Conservation (phyloP, 352 stramenopile species). For the Phytophthora boehmeriae region DNA sequence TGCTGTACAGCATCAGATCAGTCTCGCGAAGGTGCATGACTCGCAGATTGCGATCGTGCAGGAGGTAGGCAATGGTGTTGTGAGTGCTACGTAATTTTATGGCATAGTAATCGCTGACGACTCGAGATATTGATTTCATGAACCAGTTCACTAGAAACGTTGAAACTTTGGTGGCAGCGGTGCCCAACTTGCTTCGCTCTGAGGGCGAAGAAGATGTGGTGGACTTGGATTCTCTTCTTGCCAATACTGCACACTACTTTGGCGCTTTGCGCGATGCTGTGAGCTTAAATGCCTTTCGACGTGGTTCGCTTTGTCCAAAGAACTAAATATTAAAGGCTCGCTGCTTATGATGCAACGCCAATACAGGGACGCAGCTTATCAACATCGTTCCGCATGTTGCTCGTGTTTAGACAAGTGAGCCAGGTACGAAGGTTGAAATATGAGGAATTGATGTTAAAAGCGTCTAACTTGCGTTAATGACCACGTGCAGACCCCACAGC, state of each 20-base stretch:
- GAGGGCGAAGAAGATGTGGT: slow-evolving; percentile 13
- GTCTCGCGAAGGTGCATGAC: slow-evolving; percentile 30
- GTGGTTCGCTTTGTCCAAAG: not conserved
- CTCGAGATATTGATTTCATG: slow-evolving; percentile 1
- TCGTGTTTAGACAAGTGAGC: slow-evolving; percentile 38
- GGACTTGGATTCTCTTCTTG: slow-evolving; percentile 43
- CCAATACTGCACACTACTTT: slow-evolving; percentile 39
- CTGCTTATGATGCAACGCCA: not conserved
- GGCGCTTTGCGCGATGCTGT: slow-evolving; percentile 29
- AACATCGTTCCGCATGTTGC: slow-evolving; percentile 35
- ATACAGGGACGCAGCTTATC: slow-evolving; percentile 21
- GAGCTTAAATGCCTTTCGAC: not conserved
- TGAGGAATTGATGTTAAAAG: not conserved
- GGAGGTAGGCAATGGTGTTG: slow-evolving; percentile 26
- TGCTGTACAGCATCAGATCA: slow-evolving; percentile 46
- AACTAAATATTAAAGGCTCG: not conserved
- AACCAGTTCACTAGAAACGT: slow-evolving; percentile 48
- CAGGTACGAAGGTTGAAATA: slow-evolving; percentile 22
- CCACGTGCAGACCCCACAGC: slow-evolving; percentile 18
- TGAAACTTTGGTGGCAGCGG: slow-evolving; percentile 21
- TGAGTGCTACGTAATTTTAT: not conserved
- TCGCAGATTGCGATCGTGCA: slow-evolving; percentile 39
- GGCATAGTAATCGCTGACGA: not conserved
- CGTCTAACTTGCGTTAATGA: not conserved
- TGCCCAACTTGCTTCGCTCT: slow-evolving; percentile 23